phyloP scores from a whole-genome alignment of 495 filamentous ascomycete genomes.

The Xylaria bambusicola region DNA sequence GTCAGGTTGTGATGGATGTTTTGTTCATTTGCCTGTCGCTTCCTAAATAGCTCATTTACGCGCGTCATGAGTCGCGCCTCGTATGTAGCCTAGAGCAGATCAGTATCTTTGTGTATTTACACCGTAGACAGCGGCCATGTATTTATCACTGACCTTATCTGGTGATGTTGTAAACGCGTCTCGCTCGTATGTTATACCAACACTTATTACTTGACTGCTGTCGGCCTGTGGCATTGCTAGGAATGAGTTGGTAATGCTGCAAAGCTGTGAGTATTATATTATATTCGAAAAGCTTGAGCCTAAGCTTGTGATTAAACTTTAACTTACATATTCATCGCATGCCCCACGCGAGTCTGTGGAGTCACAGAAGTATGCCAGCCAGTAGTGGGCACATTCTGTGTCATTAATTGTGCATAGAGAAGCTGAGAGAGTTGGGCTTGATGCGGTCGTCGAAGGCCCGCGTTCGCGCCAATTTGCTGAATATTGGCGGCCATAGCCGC shows the following conservation, averaged over 20 bases:
- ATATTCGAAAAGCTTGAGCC: slow-evolving; percentile 24
- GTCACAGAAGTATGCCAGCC: slow-evolving; percentile 39
- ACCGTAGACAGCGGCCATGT: background rate
- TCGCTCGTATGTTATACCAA: slow-evolving; percentile 44
- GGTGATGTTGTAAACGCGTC: slow-evolving; percentile 41
- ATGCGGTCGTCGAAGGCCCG: slow-evolving; percentile 33
- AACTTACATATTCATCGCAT: slow-evolving; percentile 40
- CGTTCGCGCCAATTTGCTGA: slow-evolving; percentile 42
- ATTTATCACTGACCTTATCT: slow-evolving; percentile 45
- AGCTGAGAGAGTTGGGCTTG: slow-evolving; percentile 35
- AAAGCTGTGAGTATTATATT: too few relatives aligned
- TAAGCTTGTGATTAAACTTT: too few relatives aligned
- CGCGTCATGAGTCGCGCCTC: slow-evolving; percentile 35
- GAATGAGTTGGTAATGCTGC: slow-evolving; percentile 44
- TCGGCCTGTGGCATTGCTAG: slow-evolving; percentile 38
- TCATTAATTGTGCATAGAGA: slow-evolving; percentile 31
- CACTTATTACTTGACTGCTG: slow-evolving; percentile 33
- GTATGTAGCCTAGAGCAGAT: slow-evolving; percentile 37
- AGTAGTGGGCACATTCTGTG: slow-evolving; percentile 14
- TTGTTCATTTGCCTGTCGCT: slow-evolving; percentile 44
- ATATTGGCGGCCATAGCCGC: slow-evolving; percentile 55
- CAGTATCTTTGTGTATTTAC: slow-evolving; percentile 15
- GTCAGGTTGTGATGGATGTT: slow-evolving; percentile 44
- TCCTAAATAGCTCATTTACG: slow-evolving; percentile 39
- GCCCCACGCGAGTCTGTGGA: slow-evolving; percentile 32